Evolutionary conservation across 371 early-diverging fungal genomes (phyloP), one percentile per base, ranked within the genome.

Genomic region (Apophysomyces variabilis): DNA sequence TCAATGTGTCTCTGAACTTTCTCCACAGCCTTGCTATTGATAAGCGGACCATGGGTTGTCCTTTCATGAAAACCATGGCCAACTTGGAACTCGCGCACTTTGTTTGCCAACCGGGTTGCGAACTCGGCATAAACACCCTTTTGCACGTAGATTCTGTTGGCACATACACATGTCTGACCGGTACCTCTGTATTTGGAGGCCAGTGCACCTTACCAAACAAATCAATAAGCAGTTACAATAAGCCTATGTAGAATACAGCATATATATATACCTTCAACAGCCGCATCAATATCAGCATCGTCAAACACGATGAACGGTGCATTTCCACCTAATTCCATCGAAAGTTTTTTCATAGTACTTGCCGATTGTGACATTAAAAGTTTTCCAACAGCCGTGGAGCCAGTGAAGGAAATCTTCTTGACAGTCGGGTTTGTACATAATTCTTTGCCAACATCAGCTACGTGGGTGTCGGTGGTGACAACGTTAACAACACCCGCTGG

Each of bases 261-360:
- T 26, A 26, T 44, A 13, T 21, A 84, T 18, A 75, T 67, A 65
- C 83, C 84, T 47, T 85, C 83, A 16, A 90, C 88, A 11, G 93
- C 92, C 39, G 72, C 66, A 46, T 82, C 78, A 4, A 93, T 39
- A 68, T 92, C 88, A 5, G 93, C 93, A 70, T 92, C 91, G 66
- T 88, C 93, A 77, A 96, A 96, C 5, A 95, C 93, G 70, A 96
- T 93, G 66, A 95, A 93, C 3, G 97, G 89, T 9, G 97, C 95
- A 66, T 94, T 94, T 60, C 93, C 94, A 56, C 94, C 94, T 6
- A 94, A 73, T 69, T 94, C 94, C 78, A 94, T 72, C 13, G 93
- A 90, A 0, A 92, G 70, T 64, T 87, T 90, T 80, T 94, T 94
- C 77, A 94, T 82, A 5, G 92, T 92, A 41, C 84, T 74, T 0